Evolutionary conservation across 495 filamentous ascomycete species (phyloP).

Genomic region (Trichoderma orchidacearum): DNA sequence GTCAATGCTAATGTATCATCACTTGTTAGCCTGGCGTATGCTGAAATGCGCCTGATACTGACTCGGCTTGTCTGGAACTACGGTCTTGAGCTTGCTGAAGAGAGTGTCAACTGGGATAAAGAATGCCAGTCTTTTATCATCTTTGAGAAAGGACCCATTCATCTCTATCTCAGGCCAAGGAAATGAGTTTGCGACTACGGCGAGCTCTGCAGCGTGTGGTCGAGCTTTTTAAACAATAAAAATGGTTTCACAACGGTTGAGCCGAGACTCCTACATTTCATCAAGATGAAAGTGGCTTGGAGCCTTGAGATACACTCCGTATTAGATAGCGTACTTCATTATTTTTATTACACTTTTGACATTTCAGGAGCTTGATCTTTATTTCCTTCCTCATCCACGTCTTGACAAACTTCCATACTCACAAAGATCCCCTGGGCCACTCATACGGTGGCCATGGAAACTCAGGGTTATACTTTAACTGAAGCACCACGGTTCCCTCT

Average conservation of each 20-base stretch:
- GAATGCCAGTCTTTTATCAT: not conserved
- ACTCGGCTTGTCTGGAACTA: constrained; percentile 25
- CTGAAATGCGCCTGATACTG: constrained; percentile 29
- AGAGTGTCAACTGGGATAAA: constrained; percentile 13
- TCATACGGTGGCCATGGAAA: constrained; percentile 9
- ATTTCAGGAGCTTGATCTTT: not conserved
- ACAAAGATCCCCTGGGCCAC: constrained; percentile 10
- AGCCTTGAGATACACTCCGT: no score
- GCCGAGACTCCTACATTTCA: no score
- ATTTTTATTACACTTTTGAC: no score
- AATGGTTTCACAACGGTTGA: no score
- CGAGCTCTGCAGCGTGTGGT: no score
- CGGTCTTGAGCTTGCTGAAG: constrained; percentile 15
- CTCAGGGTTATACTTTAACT: constrained; percentile 3
- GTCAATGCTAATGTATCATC: not conserved
- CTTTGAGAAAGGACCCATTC: not conserved
- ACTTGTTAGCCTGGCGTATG: constrained; percentile 18
- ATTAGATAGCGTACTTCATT: no score
- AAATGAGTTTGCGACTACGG: not conserved
- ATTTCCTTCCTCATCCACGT: not conserved
- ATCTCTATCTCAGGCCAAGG: not conserved
- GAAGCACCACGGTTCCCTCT: constrained; percentile 5
- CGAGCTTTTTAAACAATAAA: no score
- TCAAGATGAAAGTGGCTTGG: no score
- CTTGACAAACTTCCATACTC: not conserved